A percentile compares a stretch with the other conserved stretches of the same genome.
phyloP scores from a whole-genome alignment of 1,139 yeast species.

The Candida anutae region DNA sequence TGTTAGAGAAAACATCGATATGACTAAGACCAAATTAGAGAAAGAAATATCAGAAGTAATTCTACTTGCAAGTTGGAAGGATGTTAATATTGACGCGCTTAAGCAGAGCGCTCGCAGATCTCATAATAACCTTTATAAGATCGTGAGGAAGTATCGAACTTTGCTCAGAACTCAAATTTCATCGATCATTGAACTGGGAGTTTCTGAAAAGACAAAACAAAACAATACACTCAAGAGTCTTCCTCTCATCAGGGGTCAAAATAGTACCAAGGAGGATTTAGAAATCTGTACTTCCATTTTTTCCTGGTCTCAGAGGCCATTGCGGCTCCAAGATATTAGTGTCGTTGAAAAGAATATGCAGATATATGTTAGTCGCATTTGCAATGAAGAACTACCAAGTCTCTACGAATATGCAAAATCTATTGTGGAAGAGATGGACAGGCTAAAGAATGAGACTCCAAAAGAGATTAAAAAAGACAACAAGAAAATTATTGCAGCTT shows the following conservation, averaged over 20 bases:
- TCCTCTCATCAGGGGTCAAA: conserved; percentile 9
- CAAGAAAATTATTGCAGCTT: conserved; percentile 63
- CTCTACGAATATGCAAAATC: conserved; percentile 48
- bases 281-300: conserved; percentile 18
- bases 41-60: conserved; percentile 83
- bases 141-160: conserved; percentile 75
- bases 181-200: conserved; percentile 56
- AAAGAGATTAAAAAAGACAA: conserved; percentile 58
- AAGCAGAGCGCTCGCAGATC: conserved; percentile 90
- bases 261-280: conserved; percentile 4
- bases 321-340: conserved; percentile 42
- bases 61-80: conserved; percentile 92
- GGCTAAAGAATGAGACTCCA: conserved; percentile 74
- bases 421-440: conserved; percentile 50
- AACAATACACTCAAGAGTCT: conserved; percentile 5
- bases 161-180: conserved; percentile 49
- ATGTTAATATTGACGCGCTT: conserved; percentile 86
- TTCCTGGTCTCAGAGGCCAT: conserved; percentile 51
- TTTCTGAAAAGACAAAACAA: conserved; percentile 16
- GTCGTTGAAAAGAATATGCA: conserved; percentile 51
- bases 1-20: conserved; percentile 37
- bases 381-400: conserved; percentile 25
- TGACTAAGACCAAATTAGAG: conserved; percentile 48
- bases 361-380: conserved; percentile 34
- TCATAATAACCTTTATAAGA: conserved; percentile 74